Base-by-base conservation (phyloP, 2,329 filamentous ascomycete species). In the Venturia pyrina region DNA sequence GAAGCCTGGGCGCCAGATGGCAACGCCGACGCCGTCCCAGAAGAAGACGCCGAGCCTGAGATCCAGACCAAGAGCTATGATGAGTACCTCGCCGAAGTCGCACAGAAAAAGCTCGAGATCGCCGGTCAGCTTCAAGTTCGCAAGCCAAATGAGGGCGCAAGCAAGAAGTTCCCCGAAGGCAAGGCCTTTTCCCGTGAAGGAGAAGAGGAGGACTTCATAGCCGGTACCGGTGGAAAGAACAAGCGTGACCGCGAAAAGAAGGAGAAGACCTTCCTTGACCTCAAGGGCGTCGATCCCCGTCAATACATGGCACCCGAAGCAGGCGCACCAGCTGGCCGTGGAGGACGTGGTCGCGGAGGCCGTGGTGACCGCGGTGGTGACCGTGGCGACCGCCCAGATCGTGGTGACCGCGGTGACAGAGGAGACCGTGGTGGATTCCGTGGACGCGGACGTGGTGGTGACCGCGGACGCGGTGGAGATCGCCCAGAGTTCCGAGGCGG, bases 111-210 rank as follows among this genome's bases (percentile, higher is more conserved):
- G 82, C 80, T 86, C 70, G 85, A 85, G 70, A 85, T 93, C 67
- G 83, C 82, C 72, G 85, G 85, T 72, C 78, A 81, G 72, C 84
- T 88, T 73, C 85, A 90, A 74, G 84, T 91, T 75, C 93, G 95
- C 81, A 87, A 92, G 83, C 82, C 93, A 79, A 97, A 98, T 83
- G 93, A 97, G 83, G 93, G 93, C 75, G 85, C 83, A 82, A 91
- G 91, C 83, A 93, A 95, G 86, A 95, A 97, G 85, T 96, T 93
- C 90, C 90, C 89, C 74, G 83, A 85, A 73, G 92, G 91, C 77
- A 96, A 93, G 83, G 79, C 82, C 69, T 72, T 86, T 72, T 73
- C 77, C 73, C 82, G 81, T 70, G 76, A 76, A 67, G 76, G 82
- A 61, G 84, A 85, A 65, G 87, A 91, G 73, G 87, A 89, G 72